Evolutionary conservation across 148 eudicot species (phyloP).

Genomic region (Polygonum maritimum): DNA sequence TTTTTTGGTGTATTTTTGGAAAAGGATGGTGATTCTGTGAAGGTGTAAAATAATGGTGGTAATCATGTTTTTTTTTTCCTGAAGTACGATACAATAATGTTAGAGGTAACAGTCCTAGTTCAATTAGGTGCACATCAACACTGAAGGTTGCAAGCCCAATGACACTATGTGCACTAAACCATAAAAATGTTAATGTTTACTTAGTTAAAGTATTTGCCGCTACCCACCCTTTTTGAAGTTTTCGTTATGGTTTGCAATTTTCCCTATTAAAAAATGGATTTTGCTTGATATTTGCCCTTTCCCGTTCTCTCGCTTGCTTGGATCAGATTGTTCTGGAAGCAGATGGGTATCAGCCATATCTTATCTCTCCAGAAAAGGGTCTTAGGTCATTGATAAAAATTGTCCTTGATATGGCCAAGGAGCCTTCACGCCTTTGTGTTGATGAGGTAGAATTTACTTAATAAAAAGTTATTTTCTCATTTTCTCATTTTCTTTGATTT

Average conservation of each 20-base stretch:
- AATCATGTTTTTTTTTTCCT: not conserved
- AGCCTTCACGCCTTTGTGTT: conserved; percentile 96
- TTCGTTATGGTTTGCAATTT: not conserved
- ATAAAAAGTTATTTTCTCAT: not conserved
- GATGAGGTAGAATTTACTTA: conserved; percentile 62
- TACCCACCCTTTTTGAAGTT: not conserved
- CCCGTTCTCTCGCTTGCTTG: not conserved
- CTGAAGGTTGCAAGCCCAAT: not conserved
- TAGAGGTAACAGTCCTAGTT: not conserved
- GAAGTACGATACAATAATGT: not conserved
- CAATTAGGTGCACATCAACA: not conserved
- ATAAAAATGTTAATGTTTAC: not conserved
- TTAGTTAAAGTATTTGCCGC: not conserved
- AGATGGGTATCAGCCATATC: conserved; percentile 99
- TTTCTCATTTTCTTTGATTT: not conserved
- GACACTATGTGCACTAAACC: not conserved
- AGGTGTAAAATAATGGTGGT: not conserved
- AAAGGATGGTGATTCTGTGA: not conserved
- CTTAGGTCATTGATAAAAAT: conserved; percentile 79
- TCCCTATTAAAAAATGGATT: not conserved
- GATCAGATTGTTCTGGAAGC: conserved; percentile 94
- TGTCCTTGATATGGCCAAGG: conserved; percentile 92
- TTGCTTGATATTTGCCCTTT: not conserved
- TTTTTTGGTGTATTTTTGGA: not conserved
- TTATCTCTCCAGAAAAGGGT: conserved; percentile 98